phyloP scores from a whole-genome alignment of 306 rosid genomes.

The Rubus parviflorus region DNA sequence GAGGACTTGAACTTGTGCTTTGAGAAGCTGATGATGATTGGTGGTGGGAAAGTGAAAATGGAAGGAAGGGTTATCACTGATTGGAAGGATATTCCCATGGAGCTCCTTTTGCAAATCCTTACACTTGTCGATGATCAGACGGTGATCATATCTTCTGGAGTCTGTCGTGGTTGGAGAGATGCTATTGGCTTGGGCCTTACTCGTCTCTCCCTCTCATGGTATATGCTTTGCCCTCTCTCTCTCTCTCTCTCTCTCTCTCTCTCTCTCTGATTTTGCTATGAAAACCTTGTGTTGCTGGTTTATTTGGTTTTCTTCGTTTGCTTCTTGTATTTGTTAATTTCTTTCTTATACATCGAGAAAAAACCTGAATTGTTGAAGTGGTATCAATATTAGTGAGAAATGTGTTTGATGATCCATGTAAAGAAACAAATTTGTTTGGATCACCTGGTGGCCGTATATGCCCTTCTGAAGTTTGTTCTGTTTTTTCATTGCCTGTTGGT shows the following conservation, averaged over 20 bases:
- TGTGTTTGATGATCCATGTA: not conserved
- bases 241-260: not conserved
- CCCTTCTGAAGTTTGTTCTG: not conserved
- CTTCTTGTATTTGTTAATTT: not conserved
- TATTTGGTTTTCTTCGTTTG: not conserved
- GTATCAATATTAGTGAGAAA: not conserved
- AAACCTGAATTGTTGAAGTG: not conserved
- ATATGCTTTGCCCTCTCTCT: conserved; percentile 6
- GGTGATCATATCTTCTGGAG: conserved; percentile 68
- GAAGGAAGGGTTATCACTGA: conserved; percentile 53
- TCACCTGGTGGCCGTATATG: not conserved
- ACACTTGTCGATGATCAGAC: conserved; percentile 74
- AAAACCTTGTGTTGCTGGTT: not conserved
- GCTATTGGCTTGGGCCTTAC: conserved; percentile 68
- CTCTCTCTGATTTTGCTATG: not conserved
- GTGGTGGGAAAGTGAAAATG: conserved; percentile 52
- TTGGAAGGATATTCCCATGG: conserved; percentile 97
- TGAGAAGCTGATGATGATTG: conserved; percentile 77
- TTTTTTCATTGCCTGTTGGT: not conserved
- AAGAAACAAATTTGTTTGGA: not conserved
- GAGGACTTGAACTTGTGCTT: conserved; percentile 79
- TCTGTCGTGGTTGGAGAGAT: conserved; percentile 98
- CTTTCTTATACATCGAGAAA: not conserved
- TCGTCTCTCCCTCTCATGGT: conserved; percentile 91
- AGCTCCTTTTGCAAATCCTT: conserved; percentile 80